Evolutionary conservation across 176 grass and related monocot species (phyloP).

Genomic region (Aegilops longissima): DNA sequence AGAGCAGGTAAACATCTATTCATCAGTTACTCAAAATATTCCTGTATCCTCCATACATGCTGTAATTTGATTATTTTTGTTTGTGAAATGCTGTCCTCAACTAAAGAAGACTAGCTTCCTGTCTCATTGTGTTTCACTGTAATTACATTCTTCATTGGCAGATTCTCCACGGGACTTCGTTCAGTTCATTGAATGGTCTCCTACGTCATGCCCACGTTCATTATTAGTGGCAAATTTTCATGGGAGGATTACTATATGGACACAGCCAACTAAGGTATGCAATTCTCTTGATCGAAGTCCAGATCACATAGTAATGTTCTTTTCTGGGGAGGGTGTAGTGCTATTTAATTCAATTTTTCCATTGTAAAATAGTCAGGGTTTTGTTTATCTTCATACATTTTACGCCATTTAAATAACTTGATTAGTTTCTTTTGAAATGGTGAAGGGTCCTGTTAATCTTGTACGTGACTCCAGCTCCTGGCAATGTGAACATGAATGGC

Average conservation of each 20-base stretch:
- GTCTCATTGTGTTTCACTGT: constrained; percentile 18
- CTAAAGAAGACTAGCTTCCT: neutral
- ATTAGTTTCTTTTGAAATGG: neutral
- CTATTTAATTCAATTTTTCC: neutral
- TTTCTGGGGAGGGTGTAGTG: neutral
- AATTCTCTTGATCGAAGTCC: constrained; percentile 23
- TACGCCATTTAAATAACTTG: neutral
- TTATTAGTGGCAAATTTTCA: constrained; percentile 97
- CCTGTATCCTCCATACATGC: constrained; percentile 17
- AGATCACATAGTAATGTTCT: neutral
- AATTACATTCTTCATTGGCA: constrained; percentile 51
- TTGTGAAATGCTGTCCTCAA: neutral
- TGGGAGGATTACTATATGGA: constrained; percentile 97
- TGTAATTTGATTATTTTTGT: neutral
- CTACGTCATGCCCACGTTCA: constrained; percentile 82
- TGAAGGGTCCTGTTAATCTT: constrained; percentile 92
- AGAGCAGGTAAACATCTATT: constrained; percentile 75
- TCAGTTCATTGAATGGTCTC: constrained; percentile 99
- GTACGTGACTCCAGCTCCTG: constrained; percentile 83
- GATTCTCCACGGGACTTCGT: constrained; percentile 99
- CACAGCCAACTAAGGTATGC: constrained; percentile 83
- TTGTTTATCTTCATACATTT: constrained; percentile 16
- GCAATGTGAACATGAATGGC: constrained; percentile 94
- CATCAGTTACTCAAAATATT: constrained; percentile 24
- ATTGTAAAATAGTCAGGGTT: neutral